Base-by-base conservation (phyloP, 2,329 filamentous ascomycete genomes). In the Davidsoniella eucalypti region DNA sequence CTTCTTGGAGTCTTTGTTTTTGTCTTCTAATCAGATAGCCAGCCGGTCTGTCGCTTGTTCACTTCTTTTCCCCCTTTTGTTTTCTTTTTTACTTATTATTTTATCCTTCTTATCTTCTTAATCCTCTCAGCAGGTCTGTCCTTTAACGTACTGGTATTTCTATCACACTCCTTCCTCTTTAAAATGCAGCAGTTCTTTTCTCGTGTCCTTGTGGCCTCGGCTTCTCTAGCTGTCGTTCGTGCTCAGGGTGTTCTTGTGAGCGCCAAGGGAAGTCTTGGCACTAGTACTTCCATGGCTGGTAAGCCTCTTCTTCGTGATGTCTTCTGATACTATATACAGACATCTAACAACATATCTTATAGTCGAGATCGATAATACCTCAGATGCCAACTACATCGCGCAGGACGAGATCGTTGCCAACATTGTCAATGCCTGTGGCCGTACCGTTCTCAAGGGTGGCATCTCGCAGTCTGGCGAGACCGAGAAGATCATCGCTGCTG, bases 371-470 rank as follows among this genome's bases (percentile, higher is more conserved):
- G 36, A 29, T 17, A 21, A 50, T 23, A 78, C 67, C 76, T 82
- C 58, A 72, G 78, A 82, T 53, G 68, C 76, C 7, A 80, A 76
- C 50, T 71, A 80, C 58, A 82, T 82, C 62, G 69, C 70, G 47
- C 73, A 78, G 51, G 70, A 69, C 16, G 68, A 76, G 64, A 70
- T 75, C 56, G 54, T 57, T 6, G 62, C 66, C 50, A 74, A 74
- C 57, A 60, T 71, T 12, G 75, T 75, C 46, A 76, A 75, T 56
- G 68, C 73, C 52, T 82, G 79, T 58, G 79, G 79, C 41, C 70
- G 78, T 54, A 83, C 78, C 7, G 68, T 79, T 59, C 60, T 52
- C 25, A 52, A 52, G 36, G 50, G 50, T 36, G 50, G 50, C 33
- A 25, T 52, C 44, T 48, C 44, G 4, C 50, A 52, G 46, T 33